Evolutionary conservation across 306 rosid genomes (phyloP), one percentile per base, ranked within the genome.

Genomic region (Pterocarpus santalinus): DNA sequence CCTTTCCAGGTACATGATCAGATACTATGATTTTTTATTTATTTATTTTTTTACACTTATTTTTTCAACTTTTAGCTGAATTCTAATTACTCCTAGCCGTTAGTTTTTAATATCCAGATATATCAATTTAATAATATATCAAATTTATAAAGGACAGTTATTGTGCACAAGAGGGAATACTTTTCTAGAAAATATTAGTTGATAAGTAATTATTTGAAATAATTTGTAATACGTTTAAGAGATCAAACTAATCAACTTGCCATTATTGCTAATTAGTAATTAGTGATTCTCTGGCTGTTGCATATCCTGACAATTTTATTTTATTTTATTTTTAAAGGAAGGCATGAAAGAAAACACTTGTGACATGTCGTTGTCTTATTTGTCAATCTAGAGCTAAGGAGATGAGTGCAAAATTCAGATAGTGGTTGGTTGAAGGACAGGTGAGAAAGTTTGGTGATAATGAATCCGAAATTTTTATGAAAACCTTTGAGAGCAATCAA

Each of bases 271-370:
- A 51, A 13, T 51, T 13, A 3, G 12, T n/a, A 75, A 30, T 13
- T 58, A 65, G 35, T 63, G 80, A 76, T 32, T 63, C 62, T 10
- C 36, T 76, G 51, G 72, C 38, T 47, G 22, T 44, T 75, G 60
- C 44, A 76, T 76, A 43, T 43, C 4, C 33, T 44, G 70, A 62
- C 56, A 46, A 44, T 62, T 62, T 58, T 38, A 3, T 38, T 62
- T 58, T 38, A 3, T 38, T 38, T 38, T 43, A 2, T 8, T 46
- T 49, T 47, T 34, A 17, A 61, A 75, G 69, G 44, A 60, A 14
- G 10, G 1, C 79, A 43, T 43, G 2, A 47, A 63, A 22, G 17
- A 11, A 49, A 76, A 17, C 22, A 47, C 28, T 6, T 46, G 49
- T 49, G 52, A 76, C 39, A 16, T 11, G 2, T 49, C 15, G 35